phyloP scores from a whole-genome alignment of 306 rosid genomes.

The Hylodesmum podocarpum region DNA sequence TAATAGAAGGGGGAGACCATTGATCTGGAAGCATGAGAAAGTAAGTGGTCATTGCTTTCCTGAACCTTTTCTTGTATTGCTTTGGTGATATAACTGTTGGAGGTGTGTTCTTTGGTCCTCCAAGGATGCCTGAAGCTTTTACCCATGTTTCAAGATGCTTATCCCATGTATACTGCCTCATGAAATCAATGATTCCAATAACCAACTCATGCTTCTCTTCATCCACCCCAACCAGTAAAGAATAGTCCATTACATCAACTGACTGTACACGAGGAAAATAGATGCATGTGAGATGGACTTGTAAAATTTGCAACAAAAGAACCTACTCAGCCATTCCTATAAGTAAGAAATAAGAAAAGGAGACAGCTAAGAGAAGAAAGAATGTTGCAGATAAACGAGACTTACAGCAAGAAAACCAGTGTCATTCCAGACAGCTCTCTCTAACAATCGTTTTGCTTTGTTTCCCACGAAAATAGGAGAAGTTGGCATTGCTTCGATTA shows the following conservation, averaged over 20 bases:
- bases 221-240: conserved; percentile 91
- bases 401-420: conserved; percentile 95
- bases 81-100: conserved; percentile 94
- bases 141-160: conserved; percentile 99
- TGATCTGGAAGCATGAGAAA: conserved; percentile 98
- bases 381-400: conserved; percentile 2
- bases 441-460: conserved; percentile 85
- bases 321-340: neutral
- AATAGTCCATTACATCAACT: conserved; percentile 93
- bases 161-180: conserved; percentile 99
- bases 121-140: conserved; percentile 94
- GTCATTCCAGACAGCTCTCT: conserved; percentile 98
- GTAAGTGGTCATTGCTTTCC: conserved; percentile 96
- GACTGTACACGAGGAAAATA: conserved; percentile 55
- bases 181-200: conserved; percentile 92
- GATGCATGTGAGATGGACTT: neutral
- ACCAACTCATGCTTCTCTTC: conserved; percentile 90
- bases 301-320: conserved; percentile 4
- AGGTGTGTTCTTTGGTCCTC: conserved; percentile 82
- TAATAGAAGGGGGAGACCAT: conserved; percentile 69
- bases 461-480: conserved; percentile 92
- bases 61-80: conserved; percentile 94
- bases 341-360: neutral
- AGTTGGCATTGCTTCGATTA: conserved; percentile 99
- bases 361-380: conserved; percentile 9